A percentile compares a stretch with the other conserved stretches of the same genome.
Conservation (phyloP, 805 yeast species). For the Candida saitoana region DNA sequence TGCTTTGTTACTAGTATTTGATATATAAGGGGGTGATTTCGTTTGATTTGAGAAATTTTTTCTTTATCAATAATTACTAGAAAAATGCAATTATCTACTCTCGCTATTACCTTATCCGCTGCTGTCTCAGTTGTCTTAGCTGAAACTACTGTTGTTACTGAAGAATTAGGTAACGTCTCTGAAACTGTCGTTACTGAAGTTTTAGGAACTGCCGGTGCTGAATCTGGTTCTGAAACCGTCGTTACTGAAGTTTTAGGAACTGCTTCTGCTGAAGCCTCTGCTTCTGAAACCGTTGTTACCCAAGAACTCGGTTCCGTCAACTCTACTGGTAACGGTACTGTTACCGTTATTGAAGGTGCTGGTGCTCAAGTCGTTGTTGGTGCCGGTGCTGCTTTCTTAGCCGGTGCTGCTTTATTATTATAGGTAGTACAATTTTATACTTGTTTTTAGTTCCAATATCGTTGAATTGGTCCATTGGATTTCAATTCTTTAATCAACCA, state of each 20-base stretch:
- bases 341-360: not conserved
- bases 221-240: not conserved
- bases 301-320: not conserved
- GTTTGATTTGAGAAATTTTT: too few relatives aligned
- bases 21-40: not conserved
- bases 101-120: conserved; percentile 16
- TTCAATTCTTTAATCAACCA: too few relatives aligned
- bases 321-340: not conserved
- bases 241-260: not conserved
- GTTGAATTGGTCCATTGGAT: too few relatives aligned
- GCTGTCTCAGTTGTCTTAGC: conserved; percentile 11
- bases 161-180: not conserved
- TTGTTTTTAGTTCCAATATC: too few relatives aligned
- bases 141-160: not conserved
- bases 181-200: not conserved
- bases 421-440: too few relatives aligned
- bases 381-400: not conserved
- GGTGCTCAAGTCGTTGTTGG: not conserved
- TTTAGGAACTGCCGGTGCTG: not conserved
- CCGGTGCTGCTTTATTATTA: not conserved
- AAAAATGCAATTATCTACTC: conserved; percentile 8
- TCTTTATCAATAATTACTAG: too few relatives aligned
- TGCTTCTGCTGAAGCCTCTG: not conserved
- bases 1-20: not conserved
- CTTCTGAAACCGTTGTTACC: not conserved